Evolutionary conservation across 257 asterid genomes (phyloP).

Genomic region (Solanum gracilifrons): DNA sequence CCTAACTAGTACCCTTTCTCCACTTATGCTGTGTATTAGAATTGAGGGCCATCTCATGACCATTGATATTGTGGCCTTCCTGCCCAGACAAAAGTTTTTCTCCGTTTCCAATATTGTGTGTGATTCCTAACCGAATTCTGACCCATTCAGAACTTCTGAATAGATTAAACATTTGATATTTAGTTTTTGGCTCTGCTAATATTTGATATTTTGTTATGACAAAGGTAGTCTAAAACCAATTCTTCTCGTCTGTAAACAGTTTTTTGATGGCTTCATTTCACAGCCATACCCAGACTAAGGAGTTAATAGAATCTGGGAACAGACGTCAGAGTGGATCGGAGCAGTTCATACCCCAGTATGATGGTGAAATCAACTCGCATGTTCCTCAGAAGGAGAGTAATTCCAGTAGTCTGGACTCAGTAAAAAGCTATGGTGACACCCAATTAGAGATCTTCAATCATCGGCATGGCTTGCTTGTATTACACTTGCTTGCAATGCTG

Average conservation of each 20-base stretch:
- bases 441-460: slow-evolving; percentile 86
- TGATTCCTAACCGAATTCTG: neutral
- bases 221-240: slow-evolving; percentile 9
- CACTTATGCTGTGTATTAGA: neutral
- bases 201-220: neutral
- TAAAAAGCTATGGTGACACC: slow-evolving; percentile 59
- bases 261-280: slow-evolving; percentile 73
- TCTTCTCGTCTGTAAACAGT: slow-evolving; percentile 49
- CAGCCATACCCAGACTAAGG: slow-evolving; percentile 59
- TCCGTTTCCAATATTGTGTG: neutral
- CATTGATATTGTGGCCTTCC: neutral
- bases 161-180: neutral
- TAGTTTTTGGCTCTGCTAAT: neutral
- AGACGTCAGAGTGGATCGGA: slow-evolving; percentile 13
- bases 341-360: slow-evolving; percentile 25
- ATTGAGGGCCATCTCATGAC: neutral
- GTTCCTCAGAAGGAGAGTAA: slow-evolving; percentile 22
- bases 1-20: neutral
- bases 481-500: slow-evolving; percentile 67
- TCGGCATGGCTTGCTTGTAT: slow-evolving; percentile 70
- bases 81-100: neutral
- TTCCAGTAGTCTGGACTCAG: slow-evolving; percentile 46
- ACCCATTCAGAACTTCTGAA: neutral
- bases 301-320: slow-evolving; percentile 29
- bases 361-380: slow-evolving; percentile 27